Evolutionary conservation across 495 filamentous ascomycete genomes (phyloP).

Genomic region (Margaritispora aquatica): DNA sequence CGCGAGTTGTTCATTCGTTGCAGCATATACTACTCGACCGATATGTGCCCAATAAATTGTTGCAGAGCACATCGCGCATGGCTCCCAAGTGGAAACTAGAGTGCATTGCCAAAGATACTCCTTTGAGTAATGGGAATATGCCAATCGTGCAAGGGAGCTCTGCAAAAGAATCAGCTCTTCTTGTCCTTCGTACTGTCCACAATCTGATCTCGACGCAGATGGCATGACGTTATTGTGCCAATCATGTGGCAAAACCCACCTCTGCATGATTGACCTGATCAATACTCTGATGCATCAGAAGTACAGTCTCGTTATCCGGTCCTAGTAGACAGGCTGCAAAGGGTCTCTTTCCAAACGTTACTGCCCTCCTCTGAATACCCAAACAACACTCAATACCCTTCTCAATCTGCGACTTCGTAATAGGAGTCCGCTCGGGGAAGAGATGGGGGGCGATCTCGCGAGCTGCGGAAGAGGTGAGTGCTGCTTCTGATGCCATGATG

Average conservation of each 20-base stretch:
- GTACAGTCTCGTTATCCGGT: constrained; percentile 42
- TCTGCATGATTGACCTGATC: constrained; percentile 53
- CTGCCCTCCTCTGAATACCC: constrained; percentile 33
- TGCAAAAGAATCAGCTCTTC: constrained; percentile 4
- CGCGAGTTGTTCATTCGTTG: constrained; percentile 40
- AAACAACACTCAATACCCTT: constrained; percentile 33
- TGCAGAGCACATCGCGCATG: constrained; percentile 45
- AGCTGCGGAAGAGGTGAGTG: constrained; percentile 17
- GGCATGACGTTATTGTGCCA: no score
- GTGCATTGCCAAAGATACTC: constrained; percentile 44
- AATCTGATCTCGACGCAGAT: no score
- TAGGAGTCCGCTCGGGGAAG: constrained; percentile 27
- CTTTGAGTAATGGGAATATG: constrained; percentile 43
- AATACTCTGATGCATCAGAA: constrained; percentile 42
- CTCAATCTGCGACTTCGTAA: constrained; percentile 32
- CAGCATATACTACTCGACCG: constrained; percentile 46
- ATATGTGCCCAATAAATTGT: constrained; percentile 50
- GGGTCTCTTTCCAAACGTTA: constrained; percentile 39
- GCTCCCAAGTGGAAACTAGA: constrained; percentile 49
- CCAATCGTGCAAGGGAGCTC: constrained; percentile 40
- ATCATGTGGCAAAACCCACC: no score
- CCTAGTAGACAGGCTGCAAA: constrained; percentile 43
- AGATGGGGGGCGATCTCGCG: constrained; percentile 19
- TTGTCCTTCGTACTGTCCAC: no score
- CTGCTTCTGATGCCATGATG: constrained; percentile 17